Evolutionary conservation across 2,329 filamentous ascomycete species (phyloP), one percentile per base, ranked within the genome.

Genomic region (Helotiales sp.): DNA sequence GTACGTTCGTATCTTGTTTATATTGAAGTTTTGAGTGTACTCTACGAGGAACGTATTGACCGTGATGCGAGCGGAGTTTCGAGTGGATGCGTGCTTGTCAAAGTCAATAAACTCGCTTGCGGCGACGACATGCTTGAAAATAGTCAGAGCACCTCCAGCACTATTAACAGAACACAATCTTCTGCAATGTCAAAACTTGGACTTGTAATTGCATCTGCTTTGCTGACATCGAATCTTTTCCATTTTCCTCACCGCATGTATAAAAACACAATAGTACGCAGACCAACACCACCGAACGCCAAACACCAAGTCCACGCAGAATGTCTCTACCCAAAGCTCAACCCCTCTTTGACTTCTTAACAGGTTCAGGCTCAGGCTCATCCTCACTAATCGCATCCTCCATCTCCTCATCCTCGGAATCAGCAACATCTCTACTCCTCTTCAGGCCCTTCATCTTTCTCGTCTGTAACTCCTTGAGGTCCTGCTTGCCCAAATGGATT

Each of bases 381-480:
- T 77, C 74, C 30, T 75, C 75, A 65, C 73, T 77, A n/a, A 77
- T 79, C 65, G 83, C 81, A 72, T 82, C 83, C 66, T 81, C 84
- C 61, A 85, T 83, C 49, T 76, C 79, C 17, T 82, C 83, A 61
- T 86, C 87, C 26, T 83, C 83, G 49, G 84, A 85, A 60, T 82
- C 83, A 61, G 85, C 84, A 26, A 87, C 81, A 70, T 89, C 89
- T 63, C 93, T 87, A 71, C 86, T 89, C 72, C 96, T 86, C 87
- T 98, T 99, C 73, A 99, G 81, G 73, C 94, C 96, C 89, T 99
- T 99, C 94, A 99, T 98, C 88, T 99, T 99, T 77, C 96, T 90
- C 62, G 94, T 96, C 84, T 99, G 96, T 80, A 99, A 80, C 75
- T 91, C 87, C 77, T 84, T 85, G 67, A 99, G 86, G 81, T 99